Conservation (phyloP, 176 grass and related monocot species). For the Cenchrus fungigraminus region DNA sequence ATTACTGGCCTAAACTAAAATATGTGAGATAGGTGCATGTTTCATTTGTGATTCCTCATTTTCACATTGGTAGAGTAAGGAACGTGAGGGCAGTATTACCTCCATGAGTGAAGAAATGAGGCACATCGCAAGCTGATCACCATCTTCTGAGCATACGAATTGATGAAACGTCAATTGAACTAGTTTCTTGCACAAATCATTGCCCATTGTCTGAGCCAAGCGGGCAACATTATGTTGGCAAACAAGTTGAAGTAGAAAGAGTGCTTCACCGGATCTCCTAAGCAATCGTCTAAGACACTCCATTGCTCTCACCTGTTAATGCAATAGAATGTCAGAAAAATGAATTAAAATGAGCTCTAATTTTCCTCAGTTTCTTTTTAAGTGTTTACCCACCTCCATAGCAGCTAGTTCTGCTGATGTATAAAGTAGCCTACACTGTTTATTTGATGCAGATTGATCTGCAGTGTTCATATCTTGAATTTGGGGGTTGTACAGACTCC, state of each 20-base stretch:
- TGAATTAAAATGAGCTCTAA: conserved; percentile 8
- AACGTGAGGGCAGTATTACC: conserved; percentile 50
- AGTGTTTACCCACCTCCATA: conserved; percentile 92
- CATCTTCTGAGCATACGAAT: conserved; percentile 96
- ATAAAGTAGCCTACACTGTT: conserved; percentile 71
- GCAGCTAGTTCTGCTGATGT: conserved; percentile 86
- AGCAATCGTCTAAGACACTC: conserved; percentile 97
- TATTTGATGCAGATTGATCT: conserved; percentile 58
- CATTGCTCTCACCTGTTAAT: conserved; percentile 90
- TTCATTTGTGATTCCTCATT: background rate
- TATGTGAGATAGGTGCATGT: conserved; percentile 9
- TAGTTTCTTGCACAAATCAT: conserved; percentile 64
- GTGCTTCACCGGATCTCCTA: conserved; percentile 91
- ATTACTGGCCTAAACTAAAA: conserved; percentile 22
- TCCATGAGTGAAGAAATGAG: conserved; percentile 96
- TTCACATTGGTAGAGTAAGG: conserved; percentile 6
- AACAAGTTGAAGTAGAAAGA: conserved; percentile 92
- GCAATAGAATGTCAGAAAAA: conserved; percentile 33
- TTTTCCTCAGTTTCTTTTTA: background rate
- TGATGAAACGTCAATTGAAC: conserved; percentile 87
- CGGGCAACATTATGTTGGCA: conserved; percentile 91
- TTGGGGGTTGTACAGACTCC: conserved; percentile 25
- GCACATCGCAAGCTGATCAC: conserved; percentile 71
- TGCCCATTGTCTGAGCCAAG: conserved; percentile 80
- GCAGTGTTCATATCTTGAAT: conserved; percentile 46